Evolutionary conservation across 2,329 filamentous ascomycete genomes (phyloP), one percentile per base, ranked within the genome.

Genomic region (Cladosporium velox): DNA sequence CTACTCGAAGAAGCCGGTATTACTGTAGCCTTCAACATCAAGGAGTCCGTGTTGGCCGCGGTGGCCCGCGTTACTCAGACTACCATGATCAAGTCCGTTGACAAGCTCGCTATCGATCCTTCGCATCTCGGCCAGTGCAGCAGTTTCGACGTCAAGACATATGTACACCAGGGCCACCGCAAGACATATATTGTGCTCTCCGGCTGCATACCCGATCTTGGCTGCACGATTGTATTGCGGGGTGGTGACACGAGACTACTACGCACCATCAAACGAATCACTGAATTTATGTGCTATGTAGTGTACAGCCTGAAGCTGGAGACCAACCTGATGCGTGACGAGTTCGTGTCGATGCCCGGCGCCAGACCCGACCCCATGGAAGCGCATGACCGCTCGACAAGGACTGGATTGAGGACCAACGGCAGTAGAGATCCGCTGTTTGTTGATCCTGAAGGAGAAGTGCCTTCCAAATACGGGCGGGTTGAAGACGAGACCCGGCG

Each of bases 251-350:
- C 88, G 34, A 81, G 86, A 58, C 83, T 88, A 0, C 84, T 99
- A 21, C 83, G 88, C 1, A 91, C 89, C 72, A 88, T 99, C 77
- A 99, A 99, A 79, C 87, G 88, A 62, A 95, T 99, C 70, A 95
- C 94, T 12, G 95, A 99, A 76, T 98, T 99, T 75, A 97, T 99
- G 94, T 91, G 96, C 44, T 99, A 98, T 72, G 96, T 99, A 24
- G 93, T 98, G 14, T 99, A 99, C 79, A 99, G 97, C 73, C 84
- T 99, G 63, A 97, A 96, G 75, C 85, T 99, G 15, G 95, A 99
- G 79, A 97, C 95, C 1, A 97, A 91, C 72, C 82, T 99, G 55
- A 91, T 99, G 86, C 87, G 92, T 62, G 95, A 99, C 76, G 93
- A 96, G 73, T 96, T 92, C 71, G 90, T 96, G 18, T 87, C 93